Evolutionary conservation across 2,329 filamentous ascomycete species (phyloP), one percentile per base, ranked within the genome.

Genomic region (Zasmidium angulare): DNA sequence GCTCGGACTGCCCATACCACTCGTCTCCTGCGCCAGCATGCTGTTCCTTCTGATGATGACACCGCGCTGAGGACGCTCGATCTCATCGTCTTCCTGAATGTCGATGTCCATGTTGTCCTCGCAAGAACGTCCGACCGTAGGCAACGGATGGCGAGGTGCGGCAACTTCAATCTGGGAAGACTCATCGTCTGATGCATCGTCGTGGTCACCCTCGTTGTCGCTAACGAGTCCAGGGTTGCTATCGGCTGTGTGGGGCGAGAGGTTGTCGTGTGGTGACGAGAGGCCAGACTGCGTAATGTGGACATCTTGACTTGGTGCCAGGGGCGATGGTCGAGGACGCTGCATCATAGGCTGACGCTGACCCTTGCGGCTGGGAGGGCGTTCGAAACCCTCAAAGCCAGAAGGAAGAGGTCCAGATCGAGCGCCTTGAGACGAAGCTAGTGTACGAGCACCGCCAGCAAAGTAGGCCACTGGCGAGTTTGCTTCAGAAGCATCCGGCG

Each of bases 161-260:
- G 66, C 63, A 11, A 63, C 53, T 9, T 62, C 61, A n/a, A 63
- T 57, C 9, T 62, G 61, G 12, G 65, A 67, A 20, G 61, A 65
- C 47, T 74, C 71, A 40, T 73, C 69, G 46, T 72, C 69, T 23
- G 64, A 66, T 29, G 62, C 68, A n/a, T 68, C 70, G 47, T 56
- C 63, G 55, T 70, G 76, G 55, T 79, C 78, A 58, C 81, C 79
- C 57, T 81, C 79, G 66, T 80, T 77, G 62, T 82, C 79, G 64
- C 77, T 80, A 36, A 81, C 77, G 61, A 82, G 69, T 22, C 79
- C 79, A 17, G 79, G 79, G 53, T 79, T 79, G 66, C 77, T 79
- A 67, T 81, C 79, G 55, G 77, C 75, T 1, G 78, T 77, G 59
- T 80, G 73, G 29, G 79, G 79, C 62, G 76, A 79, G 60, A 80